A percentile compares a stretch with the other conserved stretches of the same genome.
Conservation (phyloP, 805 yeast genomes). For the Komagataella pastoris region DNA sequence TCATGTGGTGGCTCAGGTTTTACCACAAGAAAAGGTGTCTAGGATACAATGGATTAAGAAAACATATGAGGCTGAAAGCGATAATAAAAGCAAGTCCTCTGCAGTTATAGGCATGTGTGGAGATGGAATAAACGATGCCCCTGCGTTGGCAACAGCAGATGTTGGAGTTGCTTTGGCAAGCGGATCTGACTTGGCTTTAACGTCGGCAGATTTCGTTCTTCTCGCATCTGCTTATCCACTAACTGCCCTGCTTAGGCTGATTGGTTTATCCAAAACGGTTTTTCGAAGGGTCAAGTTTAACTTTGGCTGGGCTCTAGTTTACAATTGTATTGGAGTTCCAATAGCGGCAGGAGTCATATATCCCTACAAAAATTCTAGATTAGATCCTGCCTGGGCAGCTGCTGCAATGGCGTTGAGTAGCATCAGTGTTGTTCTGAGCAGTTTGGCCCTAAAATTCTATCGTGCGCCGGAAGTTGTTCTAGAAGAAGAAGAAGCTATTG, state of each 20-base stretch:
- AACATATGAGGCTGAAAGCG: slow-evolving; percentile 16
- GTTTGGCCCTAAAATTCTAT: slow-evolving; percentile 36
- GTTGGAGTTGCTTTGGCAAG: slow-evolving; percentile 68
- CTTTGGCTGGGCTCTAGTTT: slow-evolving; percentile 46
- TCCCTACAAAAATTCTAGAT: slow-evolving; percentile 37
- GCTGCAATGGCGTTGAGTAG: slow-evolving; percentile 54
- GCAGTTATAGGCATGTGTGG: slow-evolving; percentile 64
- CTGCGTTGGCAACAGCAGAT: slow-evolving; percentile 63
- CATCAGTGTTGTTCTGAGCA: slow-evolving; percentile 42
- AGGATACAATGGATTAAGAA: slow-evolving; percentile 42
- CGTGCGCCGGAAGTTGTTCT: slow-evolving; percentile 18
- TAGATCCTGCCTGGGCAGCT: slow-evolving; percentile 55
- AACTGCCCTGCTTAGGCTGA: slow-evolving; percentile 36
- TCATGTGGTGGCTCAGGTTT: slow-evolving; percentile 53
- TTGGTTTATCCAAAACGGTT: slow-evolving; percentile 36
- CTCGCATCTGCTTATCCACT: slow-evolving; percentile 39
- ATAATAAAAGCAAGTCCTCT: slow-evolving; percentile 6
- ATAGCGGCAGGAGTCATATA: slow-evolving; percentile 58
- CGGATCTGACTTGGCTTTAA: slow-evolving; percentile 65
- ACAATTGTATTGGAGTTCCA: slow-evolving; percentile 44
- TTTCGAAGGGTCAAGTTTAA: slow-evolving; percentile 41
- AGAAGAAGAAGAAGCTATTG: neutral
- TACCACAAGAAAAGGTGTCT: slow-evolving; percentile 61
- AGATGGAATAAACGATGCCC: slow-evolving; percentile 78
- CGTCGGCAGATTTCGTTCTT: slow-evolving; percentile 63